Percentiles rank a stretch among this genome's conserved stretches.
phyloP scores from a whole-genome alignment of 495 filamentous ascomycete genomes.

The Aspergillus steynii region DNA sequence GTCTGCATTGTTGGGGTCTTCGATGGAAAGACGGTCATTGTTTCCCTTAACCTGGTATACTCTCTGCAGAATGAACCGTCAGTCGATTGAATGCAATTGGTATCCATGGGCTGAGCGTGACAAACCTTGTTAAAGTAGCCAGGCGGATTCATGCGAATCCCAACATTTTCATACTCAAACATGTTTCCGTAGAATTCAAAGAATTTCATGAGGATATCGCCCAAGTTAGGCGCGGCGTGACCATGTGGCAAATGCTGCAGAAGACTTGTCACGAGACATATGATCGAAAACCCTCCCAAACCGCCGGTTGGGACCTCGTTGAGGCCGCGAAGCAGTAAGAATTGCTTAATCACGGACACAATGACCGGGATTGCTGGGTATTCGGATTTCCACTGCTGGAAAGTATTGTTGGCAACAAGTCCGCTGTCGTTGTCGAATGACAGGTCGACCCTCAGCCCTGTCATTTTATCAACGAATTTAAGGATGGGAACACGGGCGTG shows the following conservation, averaged over 20 bases:
- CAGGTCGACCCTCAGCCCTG: slow-evolving; percentile 78
- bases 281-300: slow-evolving; percentile 91
- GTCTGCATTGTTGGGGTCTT: slow-evolving; percentile 79
- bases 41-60: slow-evolving; percentile 22
- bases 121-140: slow-evolving; percentile 72
- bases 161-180: slow-evolving; percentile 65
- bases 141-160: slow-evolving; percentile 74
- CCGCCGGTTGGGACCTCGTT: slow-evolving; percentile 91
- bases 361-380: slow-evolving; percentile 84
- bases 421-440: slow-evolving; percentile 93
- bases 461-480: slow-evolving; percentile 77
- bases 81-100: neutral
- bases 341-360: slow-evolving; percentile 87
- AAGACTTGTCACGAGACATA: slow-evolving; percentile 86
- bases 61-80: slow-evolving; percentile 15
- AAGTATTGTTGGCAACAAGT: slow-evolving; percentile 73
- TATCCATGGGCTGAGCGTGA: slow-evolving; percentile 6
- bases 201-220: slow-evolving; percentile 79
- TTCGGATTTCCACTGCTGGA: slow-evolving; percentile 70
- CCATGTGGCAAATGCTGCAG: slow-evolving; percentile 73
- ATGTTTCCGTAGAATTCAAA: slow-evolving; percentile 82
- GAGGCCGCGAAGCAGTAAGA: slow-evolving; percentile 80
- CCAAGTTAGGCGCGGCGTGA: slow-evolving; percentile 65
- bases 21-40: slow-evolving; percentile 66
- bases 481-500: slow-evolving; percentile 88